These are phyloP conservation scores for Margaritispora aquatica DNA, from an alignment of 495 filamentous ascomycete species.

Conservation along the genomic window DNA sequence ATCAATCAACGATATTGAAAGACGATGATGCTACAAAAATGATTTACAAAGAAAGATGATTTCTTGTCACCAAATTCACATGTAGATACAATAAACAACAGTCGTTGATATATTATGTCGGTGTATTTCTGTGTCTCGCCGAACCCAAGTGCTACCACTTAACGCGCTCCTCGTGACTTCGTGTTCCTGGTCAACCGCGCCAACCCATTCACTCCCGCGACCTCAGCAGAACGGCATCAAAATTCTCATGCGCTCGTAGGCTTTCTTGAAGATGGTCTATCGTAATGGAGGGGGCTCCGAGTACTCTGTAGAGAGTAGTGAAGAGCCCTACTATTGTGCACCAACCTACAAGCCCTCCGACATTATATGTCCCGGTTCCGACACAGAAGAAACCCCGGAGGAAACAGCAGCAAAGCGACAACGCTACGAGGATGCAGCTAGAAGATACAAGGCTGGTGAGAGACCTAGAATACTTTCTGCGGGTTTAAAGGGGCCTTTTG, in stretches of 20 bases:
- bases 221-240: not conserved
- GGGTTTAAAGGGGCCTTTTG: constrained; percentile 19
- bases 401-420: constrained; percentile 10
- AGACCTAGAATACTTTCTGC: constrained; percentile 23
- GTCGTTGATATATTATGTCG: too few species aligned
- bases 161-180: not conserved
- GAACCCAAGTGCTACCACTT: not conserved
- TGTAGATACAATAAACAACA: too few species aligned
- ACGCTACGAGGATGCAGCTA: constrained; percentile 18
- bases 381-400: constrained; percentile 16
- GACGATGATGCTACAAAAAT: too few species aligned
- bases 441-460: constrained; percentile 10
- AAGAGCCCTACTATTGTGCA: constrained; percentile 14
- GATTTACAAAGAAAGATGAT: too few species aligned
- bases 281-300: not conserved
- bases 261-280: not conserved
- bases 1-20: too few species aligned
- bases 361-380: constrained; percentile 21
- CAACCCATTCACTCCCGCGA: not conserved
- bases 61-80: too few species aligned
- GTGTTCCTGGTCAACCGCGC: not conserved
- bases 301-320: not conserved
- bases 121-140: too few species aligned
- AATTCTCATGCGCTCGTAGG: not conserved
- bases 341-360: constrained; percentile 8